Percentiles rank a stretch among this genome's conserved stretches.
Evolutionary conservation across 352 stramenopile species (phyloP).

Genomic region (Thalassiosira exigua): DNA sequence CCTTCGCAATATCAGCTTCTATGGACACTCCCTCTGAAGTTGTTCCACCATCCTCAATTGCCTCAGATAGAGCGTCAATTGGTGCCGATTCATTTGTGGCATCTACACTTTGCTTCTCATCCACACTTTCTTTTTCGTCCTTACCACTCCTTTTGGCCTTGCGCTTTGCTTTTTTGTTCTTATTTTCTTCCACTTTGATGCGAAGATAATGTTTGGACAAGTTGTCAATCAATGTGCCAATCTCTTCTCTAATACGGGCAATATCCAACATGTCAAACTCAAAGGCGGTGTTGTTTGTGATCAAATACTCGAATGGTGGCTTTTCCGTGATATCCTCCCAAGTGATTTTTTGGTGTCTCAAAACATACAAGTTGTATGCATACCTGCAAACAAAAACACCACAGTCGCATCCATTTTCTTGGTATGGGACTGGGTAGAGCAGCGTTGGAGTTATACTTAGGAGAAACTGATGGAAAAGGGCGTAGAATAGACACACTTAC

Average conservation of each 20-base stretch:
- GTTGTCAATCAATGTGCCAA: slow-evolving; percentile 70
- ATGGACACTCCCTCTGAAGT: background rate
- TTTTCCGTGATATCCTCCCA: slow-evolving; percentile 28
- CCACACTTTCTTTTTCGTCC: no score
- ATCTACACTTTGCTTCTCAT: no score
- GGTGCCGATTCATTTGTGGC: background rate
- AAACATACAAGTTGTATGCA: slow-evolving; percentile 75
- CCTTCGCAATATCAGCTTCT: background rate
- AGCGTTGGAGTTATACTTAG: slow-evolving; percentile 1
- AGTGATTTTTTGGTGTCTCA: slow-evolving; percentile 56
- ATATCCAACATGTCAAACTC: slow-evolving; percentile 78
- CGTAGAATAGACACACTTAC: slow-evolving; percentile 71
- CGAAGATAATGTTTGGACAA: slow-evolving; percentile 63
- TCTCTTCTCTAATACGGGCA: slow-evolving; percentile 70
- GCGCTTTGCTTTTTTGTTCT: slow-evolving; percentile 31
- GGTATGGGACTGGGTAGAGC: slow-evolving; percentile 86
- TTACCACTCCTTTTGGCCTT: slow-evolving; percentile 1
- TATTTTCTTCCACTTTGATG: slow-evolving; percentile 55
- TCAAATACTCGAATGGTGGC: slow-evolving; percentile 37
- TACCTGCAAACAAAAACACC: slow-evolving; percentile 88
- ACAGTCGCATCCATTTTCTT: slow-evolving; percentile 94
- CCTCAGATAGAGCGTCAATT: background rate
- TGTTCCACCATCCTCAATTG: slow-evolving; percentile 12
- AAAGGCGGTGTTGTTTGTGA: slow-evolving; percentile 46
- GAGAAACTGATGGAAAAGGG: slow-evolving; percentile 24